Conservation (phyloP, 2,329 filamentous ascomycete species). For the Paecilomyces dactylethromorphus region DNA sequence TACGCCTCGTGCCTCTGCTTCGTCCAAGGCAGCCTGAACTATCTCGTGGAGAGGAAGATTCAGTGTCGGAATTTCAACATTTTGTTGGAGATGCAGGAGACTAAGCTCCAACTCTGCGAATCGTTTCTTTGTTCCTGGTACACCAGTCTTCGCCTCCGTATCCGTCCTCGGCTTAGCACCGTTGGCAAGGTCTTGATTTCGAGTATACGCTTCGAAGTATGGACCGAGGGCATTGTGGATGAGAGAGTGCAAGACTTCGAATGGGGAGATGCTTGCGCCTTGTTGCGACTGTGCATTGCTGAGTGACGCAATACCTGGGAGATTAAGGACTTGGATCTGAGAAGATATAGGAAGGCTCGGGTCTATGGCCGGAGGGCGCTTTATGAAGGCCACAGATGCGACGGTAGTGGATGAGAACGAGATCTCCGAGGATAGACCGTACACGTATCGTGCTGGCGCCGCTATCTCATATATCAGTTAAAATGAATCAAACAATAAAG, state of each 20-base stretch:
- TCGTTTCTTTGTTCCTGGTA: slow-evolving; percentile 95
- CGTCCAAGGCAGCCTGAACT: slow-evolving; percentile 77
- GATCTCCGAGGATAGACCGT: slow-evolving; percentile 76
- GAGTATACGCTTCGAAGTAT: slow-evolving; percentile 95
- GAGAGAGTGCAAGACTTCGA: slow-evolving; percentile 85
- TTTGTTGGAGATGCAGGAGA: slow-evolving; percentile 87
- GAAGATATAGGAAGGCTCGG: slow-evolving; percentile 71
- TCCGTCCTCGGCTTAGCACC: slow-evolving; percentile 69
- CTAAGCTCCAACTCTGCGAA: slow-evolving; percentile 90
- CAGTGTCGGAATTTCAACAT: slow-evolving; percentile 93
- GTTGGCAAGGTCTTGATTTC: slow-evolving; percentile 63
- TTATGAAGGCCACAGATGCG: slow-evolving; percentile 81
- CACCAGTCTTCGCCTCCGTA: slow-evolving; percentile 85
- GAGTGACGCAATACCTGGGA: slow-evolving; percentile 72
- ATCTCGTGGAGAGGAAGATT: slow-evolving; percentile 81
- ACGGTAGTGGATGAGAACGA: slow-evolving; percentile 68
- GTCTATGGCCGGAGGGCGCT: slow-evolving; percentile 83
- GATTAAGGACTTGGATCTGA: slow-evolving; percentile 88
- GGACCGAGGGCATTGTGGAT: slow-evolving; percentile 87
- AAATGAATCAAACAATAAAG: not conserved
- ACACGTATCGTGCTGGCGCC: slow-evolving; percentile 52
- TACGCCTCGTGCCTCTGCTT: slow-evolving; percentile 59
- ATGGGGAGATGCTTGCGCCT: slow-evolving; percentile 70
- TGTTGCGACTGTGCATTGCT: slow-evolving; percentile 63
- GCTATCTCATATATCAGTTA: slow-evolving; percentile 13